Evolutionary conservation across 2,329 filamentous ascomycete species (phyloP).

Genomic region (Bipolaris oryzae): DNA sequence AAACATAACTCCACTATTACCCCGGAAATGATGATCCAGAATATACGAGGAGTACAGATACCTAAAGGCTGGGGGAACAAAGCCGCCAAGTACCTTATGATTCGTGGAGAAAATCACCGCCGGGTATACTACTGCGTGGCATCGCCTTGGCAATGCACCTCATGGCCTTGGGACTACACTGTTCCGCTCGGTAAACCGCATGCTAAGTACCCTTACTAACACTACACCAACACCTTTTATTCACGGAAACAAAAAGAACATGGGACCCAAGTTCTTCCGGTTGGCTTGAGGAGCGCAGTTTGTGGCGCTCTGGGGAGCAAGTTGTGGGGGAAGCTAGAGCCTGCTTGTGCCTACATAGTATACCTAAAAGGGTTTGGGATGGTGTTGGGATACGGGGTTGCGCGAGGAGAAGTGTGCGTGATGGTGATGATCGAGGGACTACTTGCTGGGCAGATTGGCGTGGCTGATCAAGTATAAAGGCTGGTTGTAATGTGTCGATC

Average conservation of each 20-base stretch:
- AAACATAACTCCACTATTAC: neutral
- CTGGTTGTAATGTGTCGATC: neutral
- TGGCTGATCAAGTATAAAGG: constrained; percentile 5
- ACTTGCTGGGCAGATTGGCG: neutral
- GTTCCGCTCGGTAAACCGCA: neutral
- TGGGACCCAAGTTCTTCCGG: constrained; percentile 4
- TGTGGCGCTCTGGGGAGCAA: neutral
- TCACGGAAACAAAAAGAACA: constrained; percentile 21
- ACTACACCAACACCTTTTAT: constrained; percentile 14
- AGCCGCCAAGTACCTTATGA: constrained; percentile 10
- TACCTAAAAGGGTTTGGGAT: constrained; percentile 1
- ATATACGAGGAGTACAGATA: constrained; percentile 4
- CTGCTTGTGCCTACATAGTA: constrained; percentile 1
- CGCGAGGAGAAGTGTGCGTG: neutral
- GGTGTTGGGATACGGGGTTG: neutral
- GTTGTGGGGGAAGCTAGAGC: neutral
- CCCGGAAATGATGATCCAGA: neutral
- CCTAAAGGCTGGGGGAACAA: constrained; percentile 1
- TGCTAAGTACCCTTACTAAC: constrained; percentile 11
- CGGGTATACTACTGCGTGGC: constrained; percentile 5
- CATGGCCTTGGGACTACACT: constrained; percentile 1
- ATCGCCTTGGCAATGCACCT: constrained; percentile 17
- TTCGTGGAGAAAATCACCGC: constrained; percentile 23
- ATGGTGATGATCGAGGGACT: neutral
- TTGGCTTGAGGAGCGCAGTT: constrained; percentile 3